phyloP scores from a whole-genome alignment of 768 basidiomycete species.

The Glaciozyma martinii region DNA sequence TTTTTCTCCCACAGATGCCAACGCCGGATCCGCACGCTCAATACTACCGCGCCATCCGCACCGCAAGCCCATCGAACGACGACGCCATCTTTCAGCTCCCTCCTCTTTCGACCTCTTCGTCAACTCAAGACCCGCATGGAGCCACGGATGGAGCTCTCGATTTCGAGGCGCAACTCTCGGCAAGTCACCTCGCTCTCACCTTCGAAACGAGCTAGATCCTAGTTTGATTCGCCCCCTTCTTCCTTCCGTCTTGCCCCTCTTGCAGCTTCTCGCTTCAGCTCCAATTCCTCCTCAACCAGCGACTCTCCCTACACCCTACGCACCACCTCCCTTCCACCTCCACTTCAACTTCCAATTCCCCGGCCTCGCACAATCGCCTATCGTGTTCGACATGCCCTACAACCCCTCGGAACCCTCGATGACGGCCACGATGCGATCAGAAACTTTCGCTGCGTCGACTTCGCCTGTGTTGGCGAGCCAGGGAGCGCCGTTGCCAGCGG shows the following conservation, averaged over 20 bases:
- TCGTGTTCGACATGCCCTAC: neutral
- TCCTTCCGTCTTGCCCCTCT: neutral
- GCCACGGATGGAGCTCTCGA: neutral
- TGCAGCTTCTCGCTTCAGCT: neutral
- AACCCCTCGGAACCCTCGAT: neutral
- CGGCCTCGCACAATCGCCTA: neutral
- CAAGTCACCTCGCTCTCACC: neutral
- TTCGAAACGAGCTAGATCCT: neutral
- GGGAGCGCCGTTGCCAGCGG: too few relatives aligned
- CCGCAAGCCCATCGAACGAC: neutral
- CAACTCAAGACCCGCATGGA: neutral
- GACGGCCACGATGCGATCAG: too few relatives aligned
- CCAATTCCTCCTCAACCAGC: neutral
- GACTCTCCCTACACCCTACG: too few relatives aligned
- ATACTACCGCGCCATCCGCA: too few relatives aligned
- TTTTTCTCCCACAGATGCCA: neutral
- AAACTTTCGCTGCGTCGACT: too few relatives aligned
- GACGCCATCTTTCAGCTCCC: neutral
- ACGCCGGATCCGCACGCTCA: too few relatives aligned
- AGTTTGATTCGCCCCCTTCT: neutral
- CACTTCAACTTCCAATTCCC: neutral
- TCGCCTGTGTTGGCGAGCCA: too few relatives aligned
- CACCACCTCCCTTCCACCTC: neutral
- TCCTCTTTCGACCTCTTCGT: neutral
- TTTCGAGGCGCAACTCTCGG: neutral